Base-by-base conservation (phyloP, 495 filamentous ascomycete species). In the Lasiosphaeriaceae sp. region DNA sequence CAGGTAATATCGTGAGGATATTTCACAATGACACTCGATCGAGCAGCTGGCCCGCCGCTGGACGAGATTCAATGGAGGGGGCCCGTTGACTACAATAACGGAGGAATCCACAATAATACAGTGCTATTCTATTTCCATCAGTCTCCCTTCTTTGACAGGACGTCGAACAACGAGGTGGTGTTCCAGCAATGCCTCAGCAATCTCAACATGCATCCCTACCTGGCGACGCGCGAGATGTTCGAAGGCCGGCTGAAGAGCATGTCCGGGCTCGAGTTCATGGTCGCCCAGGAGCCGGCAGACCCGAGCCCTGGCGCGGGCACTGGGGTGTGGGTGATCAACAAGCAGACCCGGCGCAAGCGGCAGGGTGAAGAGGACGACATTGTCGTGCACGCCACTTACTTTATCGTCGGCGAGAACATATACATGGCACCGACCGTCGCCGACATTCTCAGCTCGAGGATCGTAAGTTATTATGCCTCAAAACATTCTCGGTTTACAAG, bases 281-380 rank as follows among this genome's bases (percentile, higher is more conserved):
- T 93, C 41, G 81, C 83, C n/a, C 85, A 90, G 56, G 86, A 89
- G 58, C 88, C 88, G 4, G 84, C 85, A 39, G 85, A 87, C 35
- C 84, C 80, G 31, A 79, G 81, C 1, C 81, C 84, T 0, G 76
- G 78, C 14, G 82, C 81, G 35, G 86, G 83, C 4, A 83, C 80
- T 2, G 90, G 90, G 20, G 81, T 96, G 20, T 98, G 90, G 90
- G 88, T 96, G 2, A 90, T 98, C 55, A 86, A 90, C 62, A 96
- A 96, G 76, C 94, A 97, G 71, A 84, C 80, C 20, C 79, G 92
- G 47, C 79, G 82, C 47, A 81, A 83, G 83, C 82, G 76, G 55
- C 77, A 67, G 59, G 74, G 67, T 60, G 80, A 55, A 53, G 69
- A 80, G 43, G 86, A 89, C 54, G 85, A 91, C 63, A 76, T 96